Evolutionary conservation across 225 moss, liverwort and hornwort species (phyloP), one percentile per base, ranked within the genome.

Genomic region (Physcomitrellopsis africana): DNA sequence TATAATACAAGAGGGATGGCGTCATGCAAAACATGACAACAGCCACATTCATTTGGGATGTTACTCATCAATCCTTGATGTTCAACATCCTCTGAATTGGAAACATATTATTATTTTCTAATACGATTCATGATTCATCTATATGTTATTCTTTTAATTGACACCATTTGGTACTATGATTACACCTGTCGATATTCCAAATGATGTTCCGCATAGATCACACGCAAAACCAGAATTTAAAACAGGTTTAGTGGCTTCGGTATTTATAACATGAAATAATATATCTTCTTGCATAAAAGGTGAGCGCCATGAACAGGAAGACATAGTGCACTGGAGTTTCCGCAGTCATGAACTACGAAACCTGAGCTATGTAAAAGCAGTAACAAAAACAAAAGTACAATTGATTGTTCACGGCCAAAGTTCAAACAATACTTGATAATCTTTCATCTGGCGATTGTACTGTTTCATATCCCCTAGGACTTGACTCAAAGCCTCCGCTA

Each of bases 381-480:
- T 20, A 49, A 27, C 13, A 17, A 42, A 69, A 73, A 44, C 14
- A 56, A 51, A 17, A 67, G 22, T 12, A 51, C 2, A 12, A 77
- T 73, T 51, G 27, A 63, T 32, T 8, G 23, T 71, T 65, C 56
- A 45, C 74, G 23, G 59, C 46, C 9, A 75, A 7, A 75, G 55
- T 53, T 41, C 54, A 26, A 6, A 37, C 22, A 72, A 43, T 83
- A 83, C 86, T 12, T 86, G 86, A 76, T 80, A 83, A 18, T 52
- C 68, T 51, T 65, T 81, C 83, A 83, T 86, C 37, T 75, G 69
- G 51, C 59, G 72, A 65, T 83, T 77, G 75, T 86, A 78, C 26
- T 78, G 67, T 78, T 69, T 83, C 78, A 86, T 65, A 60, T 83
- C 76, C 59, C 57, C 68, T 47, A 83, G 80, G 65, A 86, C 83